Base-by-base conservation (phyloP, 2,329 filamentous ascomycete species). In the Cladosporium sp. region DNA sequence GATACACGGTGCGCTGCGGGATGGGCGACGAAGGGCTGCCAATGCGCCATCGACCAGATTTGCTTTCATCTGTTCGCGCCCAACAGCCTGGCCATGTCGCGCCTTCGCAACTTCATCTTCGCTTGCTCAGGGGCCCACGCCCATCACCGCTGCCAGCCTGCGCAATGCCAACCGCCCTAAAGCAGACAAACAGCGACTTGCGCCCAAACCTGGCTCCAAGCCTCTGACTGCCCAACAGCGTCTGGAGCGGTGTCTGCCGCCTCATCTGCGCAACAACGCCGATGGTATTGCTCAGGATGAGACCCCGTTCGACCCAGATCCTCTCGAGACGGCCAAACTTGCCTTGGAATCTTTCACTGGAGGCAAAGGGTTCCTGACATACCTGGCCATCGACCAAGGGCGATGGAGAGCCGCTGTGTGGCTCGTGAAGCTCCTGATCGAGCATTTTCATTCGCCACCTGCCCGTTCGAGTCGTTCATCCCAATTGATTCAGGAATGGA, bases 331-430 rank as follows among this genome's bases (percentile, higher is more conserved):
- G 22, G 40, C 54, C 19, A 42, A 19, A 10, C 7, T 51, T 40
- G 34, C 25, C 17, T 35, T 49, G 2, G 35, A 49, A 9, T 12
- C 28, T n/a, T 19, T 4, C 15, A 25, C 19, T 12, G 10, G 3
- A 13, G 6, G 9, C 22, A 45, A 36, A 13, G n/a, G 40, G 4
- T 13, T 55, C 22, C 6, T 55, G 20, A 7, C 5, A n/a, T 39
- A 22, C 13, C 59, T 79, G 2, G 76, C 71, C 2, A 50, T 76
- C 24, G 63, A 67, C 1, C 67, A 75, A 60, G 68, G 70, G 17
- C 70, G 75, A 40, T 79, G 77, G 77, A 68, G 69, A 56, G 69
- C 72, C 22, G 73, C 75, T 3, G 67, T 77, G 13, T 80, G 77
- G 77, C 68, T 79, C 24, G 70, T 74, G 13, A 77, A 75, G 61